phyloP scores from a whole-genome alignment of 352 stramenopile species.

The Phytophthora cryptogea region DNA sequence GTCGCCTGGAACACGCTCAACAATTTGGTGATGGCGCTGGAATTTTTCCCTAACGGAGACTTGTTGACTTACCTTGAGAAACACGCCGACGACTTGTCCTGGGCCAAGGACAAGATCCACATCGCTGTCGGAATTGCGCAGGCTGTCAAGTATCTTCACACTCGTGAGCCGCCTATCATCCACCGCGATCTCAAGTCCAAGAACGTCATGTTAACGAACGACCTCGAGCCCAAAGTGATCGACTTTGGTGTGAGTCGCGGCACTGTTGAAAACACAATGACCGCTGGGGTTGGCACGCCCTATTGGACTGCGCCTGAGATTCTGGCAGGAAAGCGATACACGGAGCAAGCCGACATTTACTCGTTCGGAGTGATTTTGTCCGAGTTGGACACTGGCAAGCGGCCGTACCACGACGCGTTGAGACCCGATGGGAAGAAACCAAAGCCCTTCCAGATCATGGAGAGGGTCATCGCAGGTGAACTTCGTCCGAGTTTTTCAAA shows the following conservation, averaged over 20 bases:
- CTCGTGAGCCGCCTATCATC: conserved; percentile 27
- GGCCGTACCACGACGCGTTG: conserved; percentile 34
- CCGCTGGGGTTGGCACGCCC: conserved; percentile 10
- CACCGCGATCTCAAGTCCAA: conserved; percentile 14
- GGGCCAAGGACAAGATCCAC: conserved; percentile 32
- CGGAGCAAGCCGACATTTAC: conserved; percentile 30
- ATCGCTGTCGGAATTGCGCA: conserved; percentile 6
- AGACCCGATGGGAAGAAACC: conserved; percentile 28
- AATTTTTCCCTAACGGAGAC: conserved; percentile 28
- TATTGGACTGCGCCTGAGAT: conserved; percentile 31
- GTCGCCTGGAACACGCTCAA: no score
- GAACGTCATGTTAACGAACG: conserved; percentile 67
- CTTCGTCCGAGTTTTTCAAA: conserved; percentile 48
- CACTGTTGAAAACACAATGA: conserved; percentile 31
- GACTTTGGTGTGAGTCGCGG: conserved; percentile 38
- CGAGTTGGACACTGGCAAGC: conserved; percentile 36
- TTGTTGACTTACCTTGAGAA: conserved; percentile 38
- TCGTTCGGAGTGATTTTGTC: conserved; percentile 17
- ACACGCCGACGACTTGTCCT: conserved; percentile 25
- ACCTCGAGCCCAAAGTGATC: conserved; percentile 65
- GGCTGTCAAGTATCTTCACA: conserved; percentile 39
- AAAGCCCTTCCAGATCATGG: conserved; percentile 47
- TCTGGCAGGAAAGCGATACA: conserved; percentile 27
- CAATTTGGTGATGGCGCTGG: no score
- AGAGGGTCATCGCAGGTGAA: conserved; percentile 38